phyloP scores from a whole-genome alignment of 805 yeast genomes.

The Priceomyces carsonii region DNA sequence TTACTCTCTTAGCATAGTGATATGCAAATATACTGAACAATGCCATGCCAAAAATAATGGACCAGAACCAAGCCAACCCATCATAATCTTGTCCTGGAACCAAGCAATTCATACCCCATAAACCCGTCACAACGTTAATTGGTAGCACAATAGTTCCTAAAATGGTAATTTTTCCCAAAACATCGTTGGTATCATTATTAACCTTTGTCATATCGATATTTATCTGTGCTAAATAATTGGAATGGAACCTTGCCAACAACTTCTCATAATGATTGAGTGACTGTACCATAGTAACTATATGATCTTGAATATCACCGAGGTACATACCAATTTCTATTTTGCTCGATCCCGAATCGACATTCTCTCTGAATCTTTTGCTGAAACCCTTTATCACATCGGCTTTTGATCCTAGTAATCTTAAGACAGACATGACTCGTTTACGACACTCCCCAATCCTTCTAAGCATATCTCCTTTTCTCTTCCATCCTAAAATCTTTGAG shows the following conservation, averaged over 20 bases:
- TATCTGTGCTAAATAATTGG: slow-evolving; percentile 93
- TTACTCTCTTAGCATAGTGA: slow-evolving; percentile 39
- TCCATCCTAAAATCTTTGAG: slow-evolving; percentile 65
- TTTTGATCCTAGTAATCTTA: slow-evolving; percentile 82
- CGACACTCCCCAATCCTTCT: slow-evolving; percentile 94
- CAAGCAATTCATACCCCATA: slow-evolving; percentile 98
- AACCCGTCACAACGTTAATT: slow-evolving; percentile 90
- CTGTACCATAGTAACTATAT: slow-evolving; percentile 95
- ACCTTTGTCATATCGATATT: slow-evolving; percentile 97
- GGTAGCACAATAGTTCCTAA: slow-evolving; percentile 95
- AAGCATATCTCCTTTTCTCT: slow-evolving; percentile 90
- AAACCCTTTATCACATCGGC: slow-evolving; percentile 98
- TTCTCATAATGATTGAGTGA: slow-evolving; percentile 93
- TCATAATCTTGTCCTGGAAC: slow-evolving; percentile 83
- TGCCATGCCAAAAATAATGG: slow-evolving; percentile 35
- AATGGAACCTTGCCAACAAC: slow-evolving; percentile 89
- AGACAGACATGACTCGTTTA: slow-evolving; percentile 87
- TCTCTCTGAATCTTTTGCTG: slow-evolving; percentile 72
- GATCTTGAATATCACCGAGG: slow-evolving; percentile 96
- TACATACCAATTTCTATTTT: slow-evolving; percentile 83
- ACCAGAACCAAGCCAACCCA: slow-evolving; percentile 44
- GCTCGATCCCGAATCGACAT: slow-evolving; percentile 15
- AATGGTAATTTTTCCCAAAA: slow-evolving; percentile 87
- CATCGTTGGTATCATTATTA: slow-evolving; percentile 96
- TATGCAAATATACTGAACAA: slow-evolving; percentile 39